Evolutionary conservation across 2,329 filamentous ascomycete genomes (phyloP).

Genomic region (Fusarium sp.): DNA sequence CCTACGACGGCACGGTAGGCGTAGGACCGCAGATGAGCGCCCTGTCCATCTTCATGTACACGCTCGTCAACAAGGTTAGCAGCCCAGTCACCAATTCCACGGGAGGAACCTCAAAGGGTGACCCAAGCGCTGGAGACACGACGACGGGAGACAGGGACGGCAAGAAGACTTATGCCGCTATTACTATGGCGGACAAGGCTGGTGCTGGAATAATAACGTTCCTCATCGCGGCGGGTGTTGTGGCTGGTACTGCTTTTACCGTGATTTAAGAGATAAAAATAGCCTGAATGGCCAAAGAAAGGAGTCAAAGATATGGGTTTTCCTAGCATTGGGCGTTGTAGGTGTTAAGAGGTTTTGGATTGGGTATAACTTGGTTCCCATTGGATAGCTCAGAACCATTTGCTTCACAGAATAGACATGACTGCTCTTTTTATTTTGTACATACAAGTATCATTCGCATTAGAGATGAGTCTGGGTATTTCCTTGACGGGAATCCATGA

Average conservation of each 20-base stretch:
- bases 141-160: constrained; percentile 36
- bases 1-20: constrained; percentile 66
- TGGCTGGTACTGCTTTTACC: constrained; percentile 57
- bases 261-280: neutral
- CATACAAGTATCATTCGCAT: neutral
- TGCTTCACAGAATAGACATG: neutral
- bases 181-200: constrained; percentile 60
- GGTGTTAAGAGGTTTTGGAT: neutral
- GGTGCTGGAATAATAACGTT: constrained; percentile 65
- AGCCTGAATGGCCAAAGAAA: neutral
- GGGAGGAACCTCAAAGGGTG: constrained; percentile 66
- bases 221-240: constrained; percentile 56
- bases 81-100: constrained; percentile 60
- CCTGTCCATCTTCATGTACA: constrained; percentile 68
- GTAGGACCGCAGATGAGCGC: constrained; percentile 76
- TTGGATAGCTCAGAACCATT: neutral
- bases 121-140: constrained; percentile 56
- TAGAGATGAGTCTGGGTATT: neutral
- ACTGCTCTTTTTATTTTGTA: neutral
- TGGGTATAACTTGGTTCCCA: constrained; percentile 2
- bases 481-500: neutral
- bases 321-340: constrained; percentile 15
- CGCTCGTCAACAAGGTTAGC: constrained; percentile 56
- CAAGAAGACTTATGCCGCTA: constrained; percentile 41
- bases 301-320: neutral